Base-by-base conservation (phyloP, 208 protist genomes). In the Balamuthia mandrillaris region DNA sequence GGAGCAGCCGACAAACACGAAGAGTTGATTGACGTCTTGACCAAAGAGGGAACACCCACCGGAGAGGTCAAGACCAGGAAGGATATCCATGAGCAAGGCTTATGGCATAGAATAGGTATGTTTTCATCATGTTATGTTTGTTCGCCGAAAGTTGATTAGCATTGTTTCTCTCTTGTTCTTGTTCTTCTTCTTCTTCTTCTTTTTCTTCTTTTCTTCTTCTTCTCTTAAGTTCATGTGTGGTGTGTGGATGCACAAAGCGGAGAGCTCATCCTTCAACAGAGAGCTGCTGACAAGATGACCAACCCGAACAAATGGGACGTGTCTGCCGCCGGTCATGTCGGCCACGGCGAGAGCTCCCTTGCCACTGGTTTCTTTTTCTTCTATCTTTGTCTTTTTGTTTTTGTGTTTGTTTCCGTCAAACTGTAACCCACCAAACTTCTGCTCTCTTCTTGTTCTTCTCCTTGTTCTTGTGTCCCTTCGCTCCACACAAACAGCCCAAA, bases 1-100 rank as follows among this genome's bases (percentile, higher is more conserved):
- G n/a, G n/a, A n/a, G n/a, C n/a, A n/a, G 60, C 60, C 3, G 60
- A 68, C 60, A 68, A 68, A 18, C 60, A 68, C 60, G 60, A 68
- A n/a, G 60, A 68, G 60, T 35, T 31, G 16, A 6, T 68, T 3
- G 60, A 68, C 18, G 60, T 68, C 3, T 68, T 27, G 60, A 68
- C 60, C 33, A 27, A 41, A 35, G 60, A 68, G 9, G 60, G 60
- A 31, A 3, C 9, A 10, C 60, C 60, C 33, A 68, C 60, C 7
- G 60, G 60, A 14, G 12, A 68, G 60, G 24, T 68, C 12, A 9
- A 18, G 3, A 68, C 60, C 29, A 27, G 60, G 4, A 31, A 41
- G 60, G 60, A 29, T 18, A 68, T 68, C 21, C 60, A 68, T n/a
- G 7, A 68, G 24, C 60, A 42, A 5, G 60, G 60, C 12, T n/a